Conservation (phyloP, 164 flowering plant genomes). For the Macadamia tetraphylla region DNA sequence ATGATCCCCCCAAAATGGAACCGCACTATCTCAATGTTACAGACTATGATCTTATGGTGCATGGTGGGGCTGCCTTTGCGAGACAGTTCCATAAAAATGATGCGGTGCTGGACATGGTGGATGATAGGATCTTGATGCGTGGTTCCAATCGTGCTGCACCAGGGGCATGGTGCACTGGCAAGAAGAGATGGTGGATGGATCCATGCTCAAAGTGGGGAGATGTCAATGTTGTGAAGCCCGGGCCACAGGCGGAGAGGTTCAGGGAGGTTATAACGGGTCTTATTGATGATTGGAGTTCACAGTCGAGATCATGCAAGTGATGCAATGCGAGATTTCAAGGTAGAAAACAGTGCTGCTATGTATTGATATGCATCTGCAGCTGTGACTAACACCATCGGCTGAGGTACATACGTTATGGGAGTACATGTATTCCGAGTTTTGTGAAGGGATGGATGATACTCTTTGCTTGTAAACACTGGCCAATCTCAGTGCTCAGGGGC, state of each 20-base stretch:
- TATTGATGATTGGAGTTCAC: slow-evolving; percentile 38
- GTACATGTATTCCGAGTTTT: too few species aligned
- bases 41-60: slow-evolving; percentile 57
- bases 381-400: too few species aligned
- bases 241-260: slow-evolving; percentile 54
- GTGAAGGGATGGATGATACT: too few species aligned
- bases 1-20: slow-evolving; percentile 90
- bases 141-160: slow-evolving; percentile 39
- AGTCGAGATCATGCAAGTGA: slow-evolving; percentile 48
- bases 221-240: slow-evolving; percentile 64
- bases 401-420: too few species aligned
- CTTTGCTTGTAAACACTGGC: too few species aligned
- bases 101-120: slow-evolving; percentile 61
- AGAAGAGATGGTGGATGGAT: slow-evolving; percentile 50
- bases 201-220: slow-evolving; percentile 88
- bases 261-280: slow-evolving; percentile 39
- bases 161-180: slow-evolving; percentile 87
- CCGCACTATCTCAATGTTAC: slow-evolving; percentile 58
- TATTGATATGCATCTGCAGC: too few species aligned
- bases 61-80: slow-evolving; percentile 89
- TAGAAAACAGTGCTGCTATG: too few species aligned
- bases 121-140: slow-evolving; percentile 61
- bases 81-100: slow-evolving; percentile 65
- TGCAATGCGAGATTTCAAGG: background rate
- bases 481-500: too few species aligned